Percentiles rank a stretch among this genome's conserved stretches.
Evolutionary conservation across 2,329 filamentous ascomycete genomes (phyloP).

Genomic region (Pezicula rhizophila): DNA sequence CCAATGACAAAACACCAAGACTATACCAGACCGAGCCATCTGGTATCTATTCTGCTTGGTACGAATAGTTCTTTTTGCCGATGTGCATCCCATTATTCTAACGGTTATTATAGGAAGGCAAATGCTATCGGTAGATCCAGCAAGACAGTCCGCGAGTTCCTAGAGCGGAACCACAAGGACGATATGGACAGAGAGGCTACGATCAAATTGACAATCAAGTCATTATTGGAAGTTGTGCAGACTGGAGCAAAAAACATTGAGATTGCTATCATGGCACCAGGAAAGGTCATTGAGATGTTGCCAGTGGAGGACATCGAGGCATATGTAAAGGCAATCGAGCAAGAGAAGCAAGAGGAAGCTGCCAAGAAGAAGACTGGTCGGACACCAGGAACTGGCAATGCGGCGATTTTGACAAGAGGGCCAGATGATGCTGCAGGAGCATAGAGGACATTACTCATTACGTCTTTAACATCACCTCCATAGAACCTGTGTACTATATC

Average conservation of each 20-base stretch:
- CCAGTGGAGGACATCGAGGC: slow-evolving; percentile 93
- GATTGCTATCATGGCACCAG: slow-evolving; percentile 95
- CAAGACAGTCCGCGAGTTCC: slow-evolving; percentile 98
- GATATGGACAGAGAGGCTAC: slow-evolving; percentile 95
- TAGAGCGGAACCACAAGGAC: slow-evolving; percentile 98
- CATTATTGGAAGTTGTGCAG: slow-evolving; percentile 93
- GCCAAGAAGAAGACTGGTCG: slow-evolving; percentile 90
- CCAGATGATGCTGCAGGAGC: slow-evolving; percentile 29
- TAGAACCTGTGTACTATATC: slow-evolving; percentile 28
- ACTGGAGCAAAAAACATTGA: slow-evolving; percentile 99
- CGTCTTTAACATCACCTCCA: slow-evolving; percentile 14
- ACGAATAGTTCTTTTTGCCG: slow-evolving; percentile 17
- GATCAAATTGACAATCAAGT: slow-evolving; percentile 96
- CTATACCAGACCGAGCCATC: slow-evolving; percentile 99
- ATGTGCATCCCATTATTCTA: slow-evolving; percentile 2
- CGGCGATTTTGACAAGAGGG: slow-evolving; percentile 67
- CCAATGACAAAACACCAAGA: slow-evolving; percentile 78
- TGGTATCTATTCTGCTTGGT: slow-evolving; percentile 99
- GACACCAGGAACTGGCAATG: slow-evolving; percentile 61
- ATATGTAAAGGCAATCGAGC: slow-evolving; percentile 98
- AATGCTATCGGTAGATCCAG: slow-evolving; percentile 97
- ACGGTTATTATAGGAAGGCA: slow-evolving; percentile 69
- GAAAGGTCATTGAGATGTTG: slow-evolving; percentile 86
- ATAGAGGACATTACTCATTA: slow-evolving; percentile 12
- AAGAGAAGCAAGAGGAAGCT: slow-evolving; percentile 98